phyloP scores from a whole-genome alignment of 768 basidiomycete genomes.

The Lactarius hengduanensis region DNA sequence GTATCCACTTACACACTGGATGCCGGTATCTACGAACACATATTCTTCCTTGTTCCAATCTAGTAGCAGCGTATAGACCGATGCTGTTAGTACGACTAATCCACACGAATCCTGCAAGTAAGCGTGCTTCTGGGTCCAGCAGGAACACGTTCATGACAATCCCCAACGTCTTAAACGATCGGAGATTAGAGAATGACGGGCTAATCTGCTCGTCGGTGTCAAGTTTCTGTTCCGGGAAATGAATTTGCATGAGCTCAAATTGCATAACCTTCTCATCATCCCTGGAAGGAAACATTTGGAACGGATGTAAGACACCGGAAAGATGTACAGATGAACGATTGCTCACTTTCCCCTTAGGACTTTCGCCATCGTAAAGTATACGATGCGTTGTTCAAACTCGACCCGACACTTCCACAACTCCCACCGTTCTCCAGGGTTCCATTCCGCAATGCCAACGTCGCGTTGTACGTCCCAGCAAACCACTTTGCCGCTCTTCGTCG shows the following conservation, averaged over 20 bases:
- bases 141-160: slow-evolving; percentile 79
- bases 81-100: slow-evolving; percentile 52
- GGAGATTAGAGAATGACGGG: slow-evolving; percentile 58
- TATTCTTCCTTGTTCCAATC: slow-evolving; percentile 69
- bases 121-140: slow-evolving; percentile 58
- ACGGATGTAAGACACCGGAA: background rate
- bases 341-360: slow-evolving; percentile 24
- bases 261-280: slow-evolving; percentile 62
- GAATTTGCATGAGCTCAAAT: slow-evolving; percentile 67
- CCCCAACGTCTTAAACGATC: slow-evolving; percentile 61
- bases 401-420: slow-evolving; percentile 79
- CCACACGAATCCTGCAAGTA: slow-evolving; percentile 73
- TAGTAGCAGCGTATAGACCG: slow-evolving; percentile 59
- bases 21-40: slow-evolving; percentile 70
- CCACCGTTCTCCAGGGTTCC: slow-evolving; percentile 62
- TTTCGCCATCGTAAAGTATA: slow-evolving; percentile 71
- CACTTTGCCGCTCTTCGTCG: slow-evolving; percentile 72
- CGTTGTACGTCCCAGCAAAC: slow-evolving; percentile 74
- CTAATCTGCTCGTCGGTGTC: slow-evolving; percentile 6
- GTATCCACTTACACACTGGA: slow-evolving; percentile 59
- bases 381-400: slow-evolving; percentile 67
- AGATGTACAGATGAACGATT: background rate
- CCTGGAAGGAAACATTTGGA: slow-evolving; percentile 22
- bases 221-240: slow-evolving; percentile 46
- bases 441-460: slow-evolving; percentile 61